phyloP scores from a whole-genome alignment of 2,329 filamentous ascomycete genomes.

The Leptodontidium sp. region DNA sequence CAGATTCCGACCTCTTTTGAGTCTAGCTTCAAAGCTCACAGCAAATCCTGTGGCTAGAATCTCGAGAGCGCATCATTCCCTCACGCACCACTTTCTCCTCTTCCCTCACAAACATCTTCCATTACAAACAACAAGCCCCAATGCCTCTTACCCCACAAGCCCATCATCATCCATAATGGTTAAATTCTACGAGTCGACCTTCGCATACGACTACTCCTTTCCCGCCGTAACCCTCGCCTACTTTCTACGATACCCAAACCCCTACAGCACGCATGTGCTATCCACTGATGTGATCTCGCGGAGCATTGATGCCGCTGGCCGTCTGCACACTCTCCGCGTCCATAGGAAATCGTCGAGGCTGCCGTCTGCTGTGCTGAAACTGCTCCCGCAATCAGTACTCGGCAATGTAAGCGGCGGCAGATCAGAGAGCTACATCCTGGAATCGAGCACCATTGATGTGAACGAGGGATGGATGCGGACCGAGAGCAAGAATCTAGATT shows the following conservation, averaged over 20 bases:
- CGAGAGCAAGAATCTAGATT: conserved; percentile 83
- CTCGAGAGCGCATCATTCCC: conserved; percentile 25
- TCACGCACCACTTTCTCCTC: conserved; percentile 23
- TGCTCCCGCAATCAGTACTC: conserved; percentile 71
- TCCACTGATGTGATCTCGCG: conserved; percentile 84
- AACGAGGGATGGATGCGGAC: conserved; percentile 84
- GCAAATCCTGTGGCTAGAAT: conserved; percentile 25
- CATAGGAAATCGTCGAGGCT: conserved; percentile 85
- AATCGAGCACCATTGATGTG: conserved; percentile 81
- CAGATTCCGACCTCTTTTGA: conserved; percentile 29
- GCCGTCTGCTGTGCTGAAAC: conserved; percentile 76
- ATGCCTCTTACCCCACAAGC: conserved; percentile 31
- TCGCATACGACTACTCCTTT: conserved; percentile 82
- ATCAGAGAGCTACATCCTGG: conserved; percentile 78
- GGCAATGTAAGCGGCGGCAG: conserved; percentile 64
- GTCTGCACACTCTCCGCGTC: conserved; percentile 79
- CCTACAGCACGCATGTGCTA: conserved; percentile 82
- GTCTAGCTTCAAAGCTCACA: conserved; percentile 18
- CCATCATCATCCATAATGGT: conserved; percentile 42
- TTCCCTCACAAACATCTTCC: conserved; percentile 21
- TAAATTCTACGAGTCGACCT: conserved; percentile 60
- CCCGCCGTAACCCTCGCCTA: conserved; percentile 87
- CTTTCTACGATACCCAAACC: conserved; percentile 89
- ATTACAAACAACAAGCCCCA: conserved; percentile 23
- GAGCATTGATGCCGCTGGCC: conserved; percentile 77